Base-by-base conservation (phyloP, 1,139 yeast genomes). In the Kluyveromyces marxianus region DNA sequence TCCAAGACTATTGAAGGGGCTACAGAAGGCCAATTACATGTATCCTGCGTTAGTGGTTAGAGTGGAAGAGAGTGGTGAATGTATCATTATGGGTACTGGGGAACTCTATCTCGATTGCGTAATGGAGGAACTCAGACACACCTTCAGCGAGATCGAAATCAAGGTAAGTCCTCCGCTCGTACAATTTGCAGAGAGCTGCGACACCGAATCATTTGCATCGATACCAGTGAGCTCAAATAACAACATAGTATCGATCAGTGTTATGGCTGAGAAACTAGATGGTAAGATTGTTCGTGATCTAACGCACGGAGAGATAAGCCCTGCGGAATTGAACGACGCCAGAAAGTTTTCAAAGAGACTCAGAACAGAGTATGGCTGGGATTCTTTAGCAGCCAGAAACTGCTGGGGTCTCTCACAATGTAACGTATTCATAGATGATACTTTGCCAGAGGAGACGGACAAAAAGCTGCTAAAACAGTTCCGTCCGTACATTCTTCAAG, bases 1-100 rank as follows among this genome's bases (percentile, higher is more conserved):
- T 26, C 94, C 95, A 0, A 75, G 76, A 50, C 70, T 90, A 58
- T 68, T 83, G 14, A 82, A 77, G 24, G 89, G 90, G 0, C 67
- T 92, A 43, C 71, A 84, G 50, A 76, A 72, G 48, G 69, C 84
- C 27, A 76, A 76, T 52, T 79, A 76, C 52, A 69, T 83, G 1
- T 90, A 86, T 58, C 74, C 85, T 10, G 80, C 90, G 4, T 71
- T 81, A 34, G 72, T 74, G 29, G 69, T 87, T 5, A 79, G 75
- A 51, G 90, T 85, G 1, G 96, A 88, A 61, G 95, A 86, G 54
- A 83, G 90, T 47, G 97, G 97, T 1, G 97, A 90, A 57, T 88
- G 84, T 61, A 80, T 82, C 0, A 62, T 94, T 1, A 60, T 81
- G 29, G 96, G 94, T 0, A 79, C 89, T 3, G 98, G 98, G 3